Percentiles rank a stretch among this genome's conserved stretches.
Evolutionary conservation across 345 rosid species (phyloP).

Genomic region (Arabis alpina): DNA sequence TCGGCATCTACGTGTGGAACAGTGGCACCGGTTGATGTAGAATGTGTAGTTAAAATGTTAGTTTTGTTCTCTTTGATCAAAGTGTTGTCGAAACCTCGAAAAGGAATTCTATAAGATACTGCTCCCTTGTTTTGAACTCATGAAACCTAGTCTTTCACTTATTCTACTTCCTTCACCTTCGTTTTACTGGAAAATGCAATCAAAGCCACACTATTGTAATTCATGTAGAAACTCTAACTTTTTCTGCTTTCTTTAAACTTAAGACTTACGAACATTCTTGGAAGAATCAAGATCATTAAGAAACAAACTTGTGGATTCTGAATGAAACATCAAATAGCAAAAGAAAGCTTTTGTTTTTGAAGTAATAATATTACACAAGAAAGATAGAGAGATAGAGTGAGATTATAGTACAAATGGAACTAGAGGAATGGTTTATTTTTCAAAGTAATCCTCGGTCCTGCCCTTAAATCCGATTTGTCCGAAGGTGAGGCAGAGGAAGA

Average conservation of each 20-base stretch:
- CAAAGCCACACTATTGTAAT: too few relatives aligned
- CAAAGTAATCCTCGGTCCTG: constrained; percentile 78
- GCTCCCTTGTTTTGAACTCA: constrained; percentile 8
- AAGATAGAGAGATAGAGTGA: background rate
- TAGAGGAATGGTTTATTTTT: constrained; percentile 11
- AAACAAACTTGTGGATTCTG: constrained; percentile 9
- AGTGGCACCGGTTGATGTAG: constrained; percentile 14
- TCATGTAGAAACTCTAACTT: too few relatives aligned
- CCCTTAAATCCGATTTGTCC: constrained; percentile 99
- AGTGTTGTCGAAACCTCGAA: constrained; percentile 36
- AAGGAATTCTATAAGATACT: constrained; percentile 25
- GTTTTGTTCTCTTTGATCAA: constrained; percentile 23
- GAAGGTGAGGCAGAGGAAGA: constrained; percentile 84
- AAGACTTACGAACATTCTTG: background rate
- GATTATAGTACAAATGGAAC: constrained; percentile 1
- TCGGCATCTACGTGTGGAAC: constrained; percentile 14
- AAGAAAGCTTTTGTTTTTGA: constrained; percentile 5
- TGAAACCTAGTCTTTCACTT: background rate
- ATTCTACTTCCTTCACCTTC: background rate
- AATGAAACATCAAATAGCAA: constrained; percentile 31
- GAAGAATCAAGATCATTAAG: background rate
- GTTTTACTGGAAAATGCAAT: too few relatives aligned
- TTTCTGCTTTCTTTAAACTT: background rate
- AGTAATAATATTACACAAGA: constrained; percentile 24
- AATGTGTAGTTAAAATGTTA: constrained; percentile 37